phyloP scores from a whole-genome alignment of 441 rosid species.

The Eruca vesicaria region DNA sequence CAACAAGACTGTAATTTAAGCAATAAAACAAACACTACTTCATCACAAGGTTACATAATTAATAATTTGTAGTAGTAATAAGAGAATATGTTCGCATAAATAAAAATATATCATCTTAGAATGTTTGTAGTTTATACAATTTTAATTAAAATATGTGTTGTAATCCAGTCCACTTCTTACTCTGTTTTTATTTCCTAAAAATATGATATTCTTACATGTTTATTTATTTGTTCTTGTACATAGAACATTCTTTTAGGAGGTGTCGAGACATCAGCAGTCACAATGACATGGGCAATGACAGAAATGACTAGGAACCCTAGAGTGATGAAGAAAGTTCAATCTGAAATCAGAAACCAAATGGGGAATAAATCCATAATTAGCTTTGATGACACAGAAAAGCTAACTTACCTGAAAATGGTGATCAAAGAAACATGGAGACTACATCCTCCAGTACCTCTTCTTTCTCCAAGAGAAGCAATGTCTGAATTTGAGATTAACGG shows the following conservation, averaged over 20 bases:
- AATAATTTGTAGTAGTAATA: no score
- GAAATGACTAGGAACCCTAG: constrained; percentile 44
- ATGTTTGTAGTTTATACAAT: neutral
- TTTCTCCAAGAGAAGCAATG: constrained; percentile 48
- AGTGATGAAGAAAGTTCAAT: constrained; percentile 51
- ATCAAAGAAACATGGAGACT: constrained; percentile 58
- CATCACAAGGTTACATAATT: no score
- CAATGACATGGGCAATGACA: constrained; percentile 51
- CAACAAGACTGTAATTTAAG: neutral
- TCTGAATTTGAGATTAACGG: constrained; percentile 40
- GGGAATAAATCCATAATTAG: constrained; percentile 27
- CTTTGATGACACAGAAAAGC: constrained; percentile 32
- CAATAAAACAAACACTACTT: neutral
- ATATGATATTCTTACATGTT: neutral
- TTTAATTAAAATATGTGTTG: neutral
- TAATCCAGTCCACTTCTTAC: neutral
- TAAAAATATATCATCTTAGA: no score
- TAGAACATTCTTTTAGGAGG: neutral
- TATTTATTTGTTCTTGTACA: neutral
- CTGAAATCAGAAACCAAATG: constrained; percentile 41
- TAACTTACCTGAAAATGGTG: constrained; percentile 47
- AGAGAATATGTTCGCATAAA: no score
- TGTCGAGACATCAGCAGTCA: constrained; percentile 30
- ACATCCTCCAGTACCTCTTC: constrained; percentile 59
- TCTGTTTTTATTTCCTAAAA: neutral